These are phyloP conservation scores for Coemansia sp. DNA, from an alignment of 192 early-diverging fungal species.

Conservation along the genomic window DNA sequence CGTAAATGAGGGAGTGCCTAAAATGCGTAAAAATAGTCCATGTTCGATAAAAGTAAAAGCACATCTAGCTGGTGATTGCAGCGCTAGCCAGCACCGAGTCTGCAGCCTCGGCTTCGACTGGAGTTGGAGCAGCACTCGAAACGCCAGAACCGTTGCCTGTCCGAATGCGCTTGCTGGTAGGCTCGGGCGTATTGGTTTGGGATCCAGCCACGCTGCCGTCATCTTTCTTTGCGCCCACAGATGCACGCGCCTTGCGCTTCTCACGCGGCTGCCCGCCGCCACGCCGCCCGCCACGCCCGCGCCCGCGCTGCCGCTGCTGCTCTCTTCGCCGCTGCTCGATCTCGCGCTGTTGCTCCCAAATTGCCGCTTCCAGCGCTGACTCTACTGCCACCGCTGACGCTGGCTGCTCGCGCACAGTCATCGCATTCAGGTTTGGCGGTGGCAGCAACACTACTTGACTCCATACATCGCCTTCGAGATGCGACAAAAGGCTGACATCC, in stretches of 20 bases:
- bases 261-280: constrained; percentile 26
- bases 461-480: constrained; percentile 23
- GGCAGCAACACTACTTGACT: constrained; percentile 37
- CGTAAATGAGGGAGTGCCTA: too few species aligned
- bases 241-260: constrained; percentile 44
- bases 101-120: constrained; percentile 16
- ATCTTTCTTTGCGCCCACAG: constrained; percentile 23
- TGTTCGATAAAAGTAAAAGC: not conserved
- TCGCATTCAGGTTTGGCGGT: constrained; percentile 15
- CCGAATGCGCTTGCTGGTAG: constrained; percentile 24
- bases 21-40: not conserved
- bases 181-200: constrained; percentile 38
- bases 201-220: constrained; percentile 26
- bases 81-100: constrained; percentile 10
- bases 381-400: constrained; percentile 11
- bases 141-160: constrained; percentile 12
- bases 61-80: constrained; percentile 14
- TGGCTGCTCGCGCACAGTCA: not conserved
- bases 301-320: constrained; percentile 24
- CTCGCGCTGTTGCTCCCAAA: constrained; percentile 31
- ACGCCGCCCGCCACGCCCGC: constrained; percentile 33
- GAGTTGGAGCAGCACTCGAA: constrained; percentile 16
- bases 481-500: constrained; percentile 10
- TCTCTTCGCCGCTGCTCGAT: constrained; percentile 16
- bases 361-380: constrained; percentile 23